Conservation (phyloP, 495 filamentous ascomycete genomes). For the Aspergillus coremiiformis region DNA sequence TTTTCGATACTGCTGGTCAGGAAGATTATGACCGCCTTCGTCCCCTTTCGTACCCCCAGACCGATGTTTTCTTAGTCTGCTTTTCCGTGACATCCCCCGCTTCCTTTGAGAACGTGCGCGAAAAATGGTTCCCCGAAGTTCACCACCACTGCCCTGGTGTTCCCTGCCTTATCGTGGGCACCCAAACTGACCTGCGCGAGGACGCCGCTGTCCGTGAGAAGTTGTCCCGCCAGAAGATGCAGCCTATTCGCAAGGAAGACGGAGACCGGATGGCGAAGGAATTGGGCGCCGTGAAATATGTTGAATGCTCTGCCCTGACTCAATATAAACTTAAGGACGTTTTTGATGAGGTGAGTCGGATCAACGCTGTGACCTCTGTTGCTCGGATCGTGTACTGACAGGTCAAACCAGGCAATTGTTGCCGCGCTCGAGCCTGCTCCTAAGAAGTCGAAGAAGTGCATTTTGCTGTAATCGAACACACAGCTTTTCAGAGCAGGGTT, state of each 20-base stretch:
- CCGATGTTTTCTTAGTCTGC: constrained; percentile 97
- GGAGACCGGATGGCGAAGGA: constrained; percentile 96
- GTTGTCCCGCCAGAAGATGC: constrained; percentile 90
- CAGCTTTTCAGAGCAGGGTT: constrained; percentile 15
- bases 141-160: constrained; percentile 98
- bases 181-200: constrained; percentile 92
- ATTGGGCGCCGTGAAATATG: constrained; percentile 92
- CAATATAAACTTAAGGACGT: constrained; percentile 99
- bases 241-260: constrained; percentile 81
- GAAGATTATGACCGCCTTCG: constrained; percentile 98
- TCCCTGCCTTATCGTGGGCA: constrained; percentile 95
- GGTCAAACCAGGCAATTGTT: constrained; percentile 63
- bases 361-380: background rate
- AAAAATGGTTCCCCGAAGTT: constrained; percentile 99
- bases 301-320: constrained; percentile 95
- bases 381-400: constrained; percentile 3
- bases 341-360: constrained; percentile 84
- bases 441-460: constrained; percentile 54
- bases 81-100: constrained; percentile 98
- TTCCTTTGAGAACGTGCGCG: constrained; percentile 97
- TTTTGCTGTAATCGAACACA: constrained; percentile 31
- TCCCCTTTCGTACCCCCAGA: constrained; percentile 94
- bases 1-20: constrained; percentile 98
- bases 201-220: constrained; percentile 85
- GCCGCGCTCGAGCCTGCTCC: constrained; percentile 80